Base-by-base conservation (phyloP, 768 basidiomycete genomes). In the Naematelia encephala region DNA sequence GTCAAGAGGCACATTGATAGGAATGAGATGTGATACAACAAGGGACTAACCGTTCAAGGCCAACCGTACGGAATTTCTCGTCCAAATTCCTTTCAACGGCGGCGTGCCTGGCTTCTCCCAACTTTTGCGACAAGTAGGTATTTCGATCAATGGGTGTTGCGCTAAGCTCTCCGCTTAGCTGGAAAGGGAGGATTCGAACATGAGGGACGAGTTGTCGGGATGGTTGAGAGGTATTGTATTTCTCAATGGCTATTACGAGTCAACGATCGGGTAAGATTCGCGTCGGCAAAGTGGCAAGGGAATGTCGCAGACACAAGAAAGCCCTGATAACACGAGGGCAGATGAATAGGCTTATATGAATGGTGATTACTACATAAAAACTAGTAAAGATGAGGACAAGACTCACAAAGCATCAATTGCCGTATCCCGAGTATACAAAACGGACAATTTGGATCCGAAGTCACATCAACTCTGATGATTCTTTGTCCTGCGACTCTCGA, bases 41-140 rank as follows among this genome's bases (percentile, higher is more conserved):
- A n/a, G n/a, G n/a, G n/a, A 78, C 83, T 62, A 73, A 87, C 85
- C 86, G 78, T 27, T 82, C 80, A 48, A 86, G 80, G 1, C 83
- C 84, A 57, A 84, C 82, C 70, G 84, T 82, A 28, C 80, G 78
- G 2, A 81, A 82, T 79, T 83, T 84, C 57, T 82, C 83, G n/a
- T 77, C 68, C 34, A 87, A 80, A 39, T 78, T 77, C 44, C 73
- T 70, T 42, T 80, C 70, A 1, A 62, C 19, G 0, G 14, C 29
- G 26, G 23, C 30, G 8, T 42, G 19, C 46, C 78, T 77, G 48
- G 84, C 84, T 63, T 79, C 78, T 19, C 86, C 86, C 39, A 85
- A 79, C 46, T 82, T 81, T 26, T 61, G 34, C 34, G 34, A 8
- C 8, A 8, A 39, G 34, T 39, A 39, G 8, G 34, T 39, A 8